A percentile compares a stretch with the other conserved stretches of the same genome.
phyloP scores from a whole-genome alignment of 345 rosid species.

The Aurinia saxatilis region DNA sequence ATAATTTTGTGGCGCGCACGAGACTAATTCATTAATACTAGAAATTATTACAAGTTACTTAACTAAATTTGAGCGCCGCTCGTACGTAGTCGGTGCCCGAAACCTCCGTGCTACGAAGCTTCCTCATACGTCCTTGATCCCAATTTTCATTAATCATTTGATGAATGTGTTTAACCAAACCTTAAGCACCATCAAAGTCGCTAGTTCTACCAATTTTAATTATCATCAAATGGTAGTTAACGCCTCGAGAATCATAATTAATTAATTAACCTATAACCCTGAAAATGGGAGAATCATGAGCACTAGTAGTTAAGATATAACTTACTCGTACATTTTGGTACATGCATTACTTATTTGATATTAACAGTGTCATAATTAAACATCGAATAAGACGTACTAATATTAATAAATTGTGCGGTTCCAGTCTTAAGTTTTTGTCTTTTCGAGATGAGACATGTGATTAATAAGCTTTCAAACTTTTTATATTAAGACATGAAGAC shows the following conservation, averaged over 20 bases:
- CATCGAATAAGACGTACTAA: constrained; percentile 8
- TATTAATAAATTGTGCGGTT: background rate
- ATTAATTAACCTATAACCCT: background rate
- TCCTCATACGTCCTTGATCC: constrained; percentile 15
- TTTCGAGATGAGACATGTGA: constrained; percentile 17
- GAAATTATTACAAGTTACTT: background rate
- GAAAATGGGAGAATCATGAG: constrained; percentile 8
- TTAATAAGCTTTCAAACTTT: background rate
- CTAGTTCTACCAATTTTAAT: background rate
- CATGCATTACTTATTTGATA: constrained; percentile 11
- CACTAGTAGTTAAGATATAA: constrained; percentile 8
- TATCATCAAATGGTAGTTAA: background rate
- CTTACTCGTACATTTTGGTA: constrained; percentile 24
- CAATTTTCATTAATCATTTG: constrained; percentile 19
- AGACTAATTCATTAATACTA: constrained; percentile 8
- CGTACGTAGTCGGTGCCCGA: constrained; percentile 44
- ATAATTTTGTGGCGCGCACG: constrained; percentile 37
- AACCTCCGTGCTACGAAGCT: constrained; percentile 35
- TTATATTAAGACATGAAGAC: background rate
- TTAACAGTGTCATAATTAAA: constrained; percentile 4
- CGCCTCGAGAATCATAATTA: background rate
- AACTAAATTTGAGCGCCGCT: constrained; percentile 19
- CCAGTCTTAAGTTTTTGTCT: constrained; percentile 7
- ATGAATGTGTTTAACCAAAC: constrained; percentile 10
- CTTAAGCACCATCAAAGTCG: constrained; percentile 4